Evolutionary conservation across 768 basidiomycete genomes (phyloP).

Genomic region (Sarcomyxa edulis): DNA sequence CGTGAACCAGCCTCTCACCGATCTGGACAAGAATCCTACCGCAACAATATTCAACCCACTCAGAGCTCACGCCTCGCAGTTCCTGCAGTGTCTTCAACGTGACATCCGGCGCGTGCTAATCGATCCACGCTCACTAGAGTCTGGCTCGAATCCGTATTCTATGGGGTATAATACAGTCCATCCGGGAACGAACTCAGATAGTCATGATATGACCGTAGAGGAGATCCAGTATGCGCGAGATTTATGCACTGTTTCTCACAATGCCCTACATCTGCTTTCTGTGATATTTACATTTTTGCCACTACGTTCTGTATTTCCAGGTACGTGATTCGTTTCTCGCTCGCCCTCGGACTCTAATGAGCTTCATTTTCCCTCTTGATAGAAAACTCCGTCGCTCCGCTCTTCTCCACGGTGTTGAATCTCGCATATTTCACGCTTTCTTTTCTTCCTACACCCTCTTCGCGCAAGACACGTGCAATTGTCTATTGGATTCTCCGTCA

Average conservation of each 20-base stretch:
- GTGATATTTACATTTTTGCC: slow-evolving; percentile 43
- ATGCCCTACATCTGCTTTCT: slow-evolving; percentile 46
- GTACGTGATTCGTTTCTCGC: slow-evolving; percentile 30
- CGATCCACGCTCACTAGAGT: slow-evolving; percentile 20
- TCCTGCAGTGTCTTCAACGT: slow-evolving; percentile 41
- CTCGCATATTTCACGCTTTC: too few relatives aligned
- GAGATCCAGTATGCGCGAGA: slow-evolving; percentile 35
- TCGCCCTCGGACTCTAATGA: slow-evolving; percentile 30
- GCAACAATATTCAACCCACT: slow-evolving; percentile 28
- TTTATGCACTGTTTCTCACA: slow-evolving; percentile 41
- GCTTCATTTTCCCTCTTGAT: slow-evolving; percentile 37
- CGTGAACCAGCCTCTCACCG: slow-evolving; percentile 10
- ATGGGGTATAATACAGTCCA: not conserved
- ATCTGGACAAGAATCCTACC: slow-evolving; percentile 11
- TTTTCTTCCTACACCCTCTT: slow-evolving; percentile 6
- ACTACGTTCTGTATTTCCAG: slow-evolving; percentile 39
- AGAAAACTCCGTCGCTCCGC: slow-evolving; percentile 38
- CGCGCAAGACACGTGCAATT: slow-evolving; percentile 29
- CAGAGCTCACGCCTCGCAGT: slow-evolving; percentile 20
- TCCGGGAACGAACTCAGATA: slow-evolving; percentile 4
- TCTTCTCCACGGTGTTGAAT: slow-evolving; percentile 6
- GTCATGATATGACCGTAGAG: slow-evolving; percentile 21
- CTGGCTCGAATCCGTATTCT: slow-evolving; percentile 4
- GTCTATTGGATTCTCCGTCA: slow-evolving; percentile 46
- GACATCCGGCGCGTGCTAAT: slow-evolving; percentile 43